Percentiles rank a stretch among this genome's conserved stretches.
Conservation (phyloP, 805 yeast species). For the Tetrapisispora arboricola region DNA sequence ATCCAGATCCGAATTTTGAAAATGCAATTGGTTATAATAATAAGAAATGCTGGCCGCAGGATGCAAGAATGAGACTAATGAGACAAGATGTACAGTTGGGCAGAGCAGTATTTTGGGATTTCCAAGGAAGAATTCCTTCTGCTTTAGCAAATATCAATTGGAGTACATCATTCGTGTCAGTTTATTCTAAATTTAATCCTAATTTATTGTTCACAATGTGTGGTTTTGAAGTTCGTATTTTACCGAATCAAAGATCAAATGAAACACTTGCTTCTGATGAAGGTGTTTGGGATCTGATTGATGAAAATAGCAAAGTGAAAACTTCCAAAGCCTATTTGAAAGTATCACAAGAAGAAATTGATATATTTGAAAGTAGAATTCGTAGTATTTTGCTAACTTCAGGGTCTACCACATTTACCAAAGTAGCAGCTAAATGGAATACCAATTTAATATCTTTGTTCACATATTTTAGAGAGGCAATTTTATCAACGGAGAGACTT, state of each 20-base stretch:
- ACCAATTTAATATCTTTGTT: conserved; percentile 79
- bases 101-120: conserved; percentile 85
- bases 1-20: conserved; percentile 89
- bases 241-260: conserved; percentile 58
- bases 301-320: conserved; percentile 64
- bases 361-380: conserved; percentile 69
- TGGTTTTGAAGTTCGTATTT: conserved; percentile 86
- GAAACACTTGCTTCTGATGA: conserved; percentile 53
- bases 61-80: conserved; percentile 81
- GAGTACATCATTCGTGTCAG: conserved; percentile 76
- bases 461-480: conserved; percentile 89
- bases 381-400: conserved; percentile 89
- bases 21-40: conserved; percentile 79
- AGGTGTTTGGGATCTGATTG: conserved; percentile 83
- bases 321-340: conserved; percentile 82
- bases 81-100: conserved; percentile 89
- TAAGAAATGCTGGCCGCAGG: conserved; percentile 91
- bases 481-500: conserved; percentile 66
- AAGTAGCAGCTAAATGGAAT: conserved; percentile 93
- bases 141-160: conserved; percentile 66
- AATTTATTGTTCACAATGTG: conserved; percentile 82
- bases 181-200: conserved; percentile 84
- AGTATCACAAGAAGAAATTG: conserved; percentile 73
- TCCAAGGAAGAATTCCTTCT: conserved; percentile 66
- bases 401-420: conserved; percentile 91